A percentile compares a stretch with the other conserved stretches of the same genome.
Evolutionary conservation across 768 basidiomycete species (phyloP).

Genomic region (Suillus occidentalis): DNA sequence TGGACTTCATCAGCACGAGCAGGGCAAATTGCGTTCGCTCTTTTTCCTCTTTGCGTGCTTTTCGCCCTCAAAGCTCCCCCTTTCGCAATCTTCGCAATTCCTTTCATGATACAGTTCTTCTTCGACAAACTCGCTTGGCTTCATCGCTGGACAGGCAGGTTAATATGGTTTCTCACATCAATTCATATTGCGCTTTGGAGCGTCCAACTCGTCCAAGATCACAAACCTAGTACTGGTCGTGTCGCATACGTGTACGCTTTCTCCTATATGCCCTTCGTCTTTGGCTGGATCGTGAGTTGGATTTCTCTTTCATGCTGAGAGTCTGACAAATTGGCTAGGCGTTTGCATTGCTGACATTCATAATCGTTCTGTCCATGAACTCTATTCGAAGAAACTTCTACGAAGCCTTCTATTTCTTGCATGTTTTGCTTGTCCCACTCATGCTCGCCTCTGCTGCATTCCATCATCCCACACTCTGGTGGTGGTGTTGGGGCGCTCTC

Average conservation of each 20-base stretch:
- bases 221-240: conserved; percentile 40
- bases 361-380: conserved; percentile 51
- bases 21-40: conserved; percentile 70
- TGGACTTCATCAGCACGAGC: conserved; percentile 72
- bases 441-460: conserved; percentile 61
- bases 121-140: conserved; percentile 75
- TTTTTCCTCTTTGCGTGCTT: conserved; percentile 68
- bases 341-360: conserved; percentile 51
- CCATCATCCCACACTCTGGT: conserved; percentile 65
- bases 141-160: conserved; percentile 69
- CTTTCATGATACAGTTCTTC: conserved; percentile 60
- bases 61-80: conserved; percentile 72
- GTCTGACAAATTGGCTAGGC: conserved; percentile 40
- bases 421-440: conserved; percentile 62
- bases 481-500: conserved; percentile 69
- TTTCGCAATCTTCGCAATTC: conserved; percentile 68
- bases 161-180: conserved; percentile 63
- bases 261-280: conserved; percentile 61
- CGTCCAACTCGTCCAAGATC: conserved; percentile 59
- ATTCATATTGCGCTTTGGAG: conserved; percentile 70
- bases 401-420: conserved; percentile 65
- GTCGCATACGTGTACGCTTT: conserved; percentile 52
- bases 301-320: conserved; percentile 9
- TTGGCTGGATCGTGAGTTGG: conserved; percentile 53
- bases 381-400: conserved; percentile 54